These are phyloP conservation scores for Saprolegnia diclina DNA, from an alignment of 352 stramenopile species.

Conservation along the genomic window DNA sequence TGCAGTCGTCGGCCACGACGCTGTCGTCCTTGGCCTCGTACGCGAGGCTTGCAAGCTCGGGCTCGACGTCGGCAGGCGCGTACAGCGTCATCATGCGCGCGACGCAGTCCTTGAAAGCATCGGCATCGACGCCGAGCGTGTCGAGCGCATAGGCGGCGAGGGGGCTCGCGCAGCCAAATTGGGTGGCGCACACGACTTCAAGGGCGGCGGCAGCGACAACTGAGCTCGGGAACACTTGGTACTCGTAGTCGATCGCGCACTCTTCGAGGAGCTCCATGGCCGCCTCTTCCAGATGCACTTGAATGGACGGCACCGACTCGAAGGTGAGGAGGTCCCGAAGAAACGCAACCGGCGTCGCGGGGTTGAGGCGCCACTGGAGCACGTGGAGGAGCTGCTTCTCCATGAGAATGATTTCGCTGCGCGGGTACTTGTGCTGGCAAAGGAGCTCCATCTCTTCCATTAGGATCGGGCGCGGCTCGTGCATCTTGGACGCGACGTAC, in stretches of 20 bases:
- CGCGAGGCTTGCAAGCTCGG: not conserved
- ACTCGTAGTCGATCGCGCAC: conserved; percentile 22
- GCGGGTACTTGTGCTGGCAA: conserved; percentile 66
- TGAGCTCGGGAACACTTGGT: not conserved
- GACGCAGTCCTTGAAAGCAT: conserved; percentile 16
- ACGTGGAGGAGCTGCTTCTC: conserved; percentile 53
- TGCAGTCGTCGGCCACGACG: not conserved
- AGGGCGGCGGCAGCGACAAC: conserved; percentile 14
- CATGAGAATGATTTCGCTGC: conserved; percentile 48
- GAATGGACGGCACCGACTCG: not conserved
- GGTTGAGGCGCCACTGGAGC: conserved; percentile 59
- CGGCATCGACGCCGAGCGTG: not conserved
- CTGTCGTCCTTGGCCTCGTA: too few relatives aligned
- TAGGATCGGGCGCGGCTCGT: conserved; percentile 59
- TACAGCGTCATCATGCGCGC: conserved; percentile 3
- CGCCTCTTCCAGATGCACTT: not conserved
- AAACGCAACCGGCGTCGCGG: conserved; percentile 56
- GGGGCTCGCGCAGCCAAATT: conserved; percentile 10
- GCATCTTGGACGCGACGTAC: conserved; percentile 66
- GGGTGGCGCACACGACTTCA: conserved; percentile 21
- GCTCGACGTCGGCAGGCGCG: not conserved
- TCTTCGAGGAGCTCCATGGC: conserved; percentile 7
- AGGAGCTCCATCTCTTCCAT: conserved; percentile 71
- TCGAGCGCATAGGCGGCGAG: conserved; percentile 16
- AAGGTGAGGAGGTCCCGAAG: conserved; percentile 43